Base-by-base conservation (phyloP, 108 stramenopile species). In the Fragilariopsis cylindrus region DNA sequence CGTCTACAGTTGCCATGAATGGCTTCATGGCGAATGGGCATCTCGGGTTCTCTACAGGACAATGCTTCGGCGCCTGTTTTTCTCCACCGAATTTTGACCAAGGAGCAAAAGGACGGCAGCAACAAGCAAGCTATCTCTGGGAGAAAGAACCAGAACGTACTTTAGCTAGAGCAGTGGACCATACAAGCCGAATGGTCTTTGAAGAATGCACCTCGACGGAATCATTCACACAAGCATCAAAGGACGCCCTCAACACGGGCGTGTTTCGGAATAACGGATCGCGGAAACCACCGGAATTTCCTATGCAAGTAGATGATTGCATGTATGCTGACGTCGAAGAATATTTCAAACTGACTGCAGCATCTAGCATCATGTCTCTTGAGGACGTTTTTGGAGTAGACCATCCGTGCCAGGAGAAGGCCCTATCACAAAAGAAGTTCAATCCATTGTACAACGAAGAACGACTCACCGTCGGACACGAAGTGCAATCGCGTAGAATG, bases 261-360 rank as follows among this genome's bases (percentile, higher is more conserved):
- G 72, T 50, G 7, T 63, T 64, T 13, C 9, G 8, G 12, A 19
- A 43, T 15, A 21, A 62, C 39, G 60, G 60, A 13, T 11, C 4
- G 4, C 72, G 60, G 3, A 18, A 48, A 8, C 48, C 72, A 7
- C 72, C 72, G 0, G 39, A 60, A 5, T 62, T 64, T 15, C 48
- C 52, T 6, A 43, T 48, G 39, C 72, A 73, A 7, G 72, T 73
- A 6, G 72, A 73, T 8, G 72, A 73, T 48, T 21, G 19, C 48
- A 16, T 73, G 9, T 60, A 45, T 48, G 60, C 72, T 3, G 60
- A 64, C 43, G 48, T 64, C 7, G 21, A 3, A 11, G 60, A 11
- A 16, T 48, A 40, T 9, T 48, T 64, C 52, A 6, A 18, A 21
- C 72, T 40, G 4, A 64, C 72, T 7, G 21, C 54, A 9, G 54